Evolutionary conservation across 208 protist species (phyloP).

Genomic region (Leishmania lainsoni): DNA sequence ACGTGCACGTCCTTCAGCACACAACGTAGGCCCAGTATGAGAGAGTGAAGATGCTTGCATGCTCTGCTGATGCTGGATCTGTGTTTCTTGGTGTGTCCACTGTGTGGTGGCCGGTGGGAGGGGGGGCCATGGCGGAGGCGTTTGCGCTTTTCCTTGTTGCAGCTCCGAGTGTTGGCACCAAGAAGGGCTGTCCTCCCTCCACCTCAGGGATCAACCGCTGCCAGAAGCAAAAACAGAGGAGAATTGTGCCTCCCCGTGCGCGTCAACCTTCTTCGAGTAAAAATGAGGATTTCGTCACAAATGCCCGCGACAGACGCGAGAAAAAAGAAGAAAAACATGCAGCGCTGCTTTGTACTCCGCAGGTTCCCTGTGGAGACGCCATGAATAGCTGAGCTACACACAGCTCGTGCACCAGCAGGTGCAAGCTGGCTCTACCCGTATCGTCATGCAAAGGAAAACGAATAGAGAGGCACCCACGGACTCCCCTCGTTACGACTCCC

Average conservation of each 20-base stretch:
- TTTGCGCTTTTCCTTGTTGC: not conserved
- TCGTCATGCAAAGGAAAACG: too few relatives aligned
- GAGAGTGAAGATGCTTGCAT: not conserved
- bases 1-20: slow-evolving; percentile 19
- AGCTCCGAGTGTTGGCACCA: not conserved
- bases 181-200: not conserved
- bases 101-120: not conserved
- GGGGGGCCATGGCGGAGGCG: too few relatives aligned
- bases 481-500: not conserved
- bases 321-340: not conserved
- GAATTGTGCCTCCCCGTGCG: not conserved
- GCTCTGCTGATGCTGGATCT: slow-evolving; percentile 8
- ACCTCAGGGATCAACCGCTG: not conserved
- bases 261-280: not conserved
- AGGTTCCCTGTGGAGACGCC: not conserved
- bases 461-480: too few relatives aligned
- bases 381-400: not conserved
- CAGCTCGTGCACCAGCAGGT: too few relatives aligned
- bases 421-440: too few relatives aligned
- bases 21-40: not conserved
- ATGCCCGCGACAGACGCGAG: too few relatives aligned
- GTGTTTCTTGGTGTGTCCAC: not conserved
- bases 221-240: not conserved
- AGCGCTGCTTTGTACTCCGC: not conserved
- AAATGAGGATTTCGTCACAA: not conserved